phyloP scores from a whole-genome alignment of 129 eudicot genomes.

The Flaveria bidentis region DNA sequence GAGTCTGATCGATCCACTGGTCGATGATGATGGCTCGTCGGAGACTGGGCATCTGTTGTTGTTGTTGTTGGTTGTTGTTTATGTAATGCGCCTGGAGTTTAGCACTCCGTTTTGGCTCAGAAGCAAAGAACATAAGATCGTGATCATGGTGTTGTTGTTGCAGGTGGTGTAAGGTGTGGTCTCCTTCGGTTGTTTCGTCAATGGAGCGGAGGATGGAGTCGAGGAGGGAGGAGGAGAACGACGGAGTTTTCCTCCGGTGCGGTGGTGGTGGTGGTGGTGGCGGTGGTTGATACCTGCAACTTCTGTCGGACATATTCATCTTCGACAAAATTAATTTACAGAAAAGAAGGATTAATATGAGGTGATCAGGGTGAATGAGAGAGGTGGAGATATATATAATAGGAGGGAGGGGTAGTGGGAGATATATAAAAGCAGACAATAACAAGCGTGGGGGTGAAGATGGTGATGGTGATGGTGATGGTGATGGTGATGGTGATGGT shows the following conservation, averaged over 20 bases:
- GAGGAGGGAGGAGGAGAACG: conserved; percentile 83
- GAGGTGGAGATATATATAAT: neutral
- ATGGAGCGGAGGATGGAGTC: conserved; percentile 84
- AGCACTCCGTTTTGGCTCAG: conserved; percentile 23
- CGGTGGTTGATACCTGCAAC: conserved; percentile 17
- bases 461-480: conserved; percentile 20
- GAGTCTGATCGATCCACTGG: conserved; percentile 62
- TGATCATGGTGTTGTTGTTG: neutral
- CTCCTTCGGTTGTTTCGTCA: conserved; percentile 43
- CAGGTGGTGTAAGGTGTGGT: neutral
- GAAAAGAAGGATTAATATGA: no score
- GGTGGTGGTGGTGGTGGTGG: conserved; percentile 25
- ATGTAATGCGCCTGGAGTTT: conserved; percentile 21
- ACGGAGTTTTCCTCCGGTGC: conserved; percentile 55
- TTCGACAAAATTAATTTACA: no score
- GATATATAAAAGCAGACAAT: neutral
- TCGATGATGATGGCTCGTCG: conserved; percentile 72
- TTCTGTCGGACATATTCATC: conserved; percentile 35
- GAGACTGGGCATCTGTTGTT: conserved; percentile 53
- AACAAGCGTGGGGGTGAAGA: conserved; percentile 25
- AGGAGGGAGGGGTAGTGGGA: neutral
- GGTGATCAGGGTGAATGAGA: no score
- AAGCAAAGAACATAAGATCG: conserved; percentile 14
- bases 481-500: conserved; percentile 24
- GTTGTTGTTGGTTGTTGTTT: conserved; percentile 34